Conservation (phyloP, 202 grass and related monocot species). For the Brachypodium distachyon region DNA sequence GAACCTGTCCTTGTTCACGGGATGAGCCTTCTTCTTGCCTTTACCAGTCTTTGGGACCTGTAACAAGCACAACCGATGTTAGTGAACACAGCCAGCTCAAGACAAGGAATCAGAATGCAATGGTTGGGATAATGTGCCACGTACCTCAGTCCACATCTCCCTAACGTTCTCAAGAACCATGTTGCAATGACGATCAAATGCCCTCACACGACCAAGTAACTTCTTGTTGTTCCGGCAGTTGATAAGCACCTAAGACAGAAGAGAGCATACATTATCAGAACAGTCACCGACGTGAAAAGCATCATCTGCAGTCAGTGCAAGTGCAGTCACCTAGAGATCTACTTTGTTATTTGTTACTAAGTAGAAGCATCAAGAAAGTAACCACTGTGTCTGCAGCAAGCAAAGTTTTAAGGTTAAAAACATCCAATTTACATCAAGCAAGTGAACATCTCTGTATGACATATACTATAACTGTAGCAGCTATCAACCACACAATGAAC, state of each 20-base stretch:
- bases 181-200: constrained; percentile 90
- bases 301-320: background rate
- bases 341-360: background rate
- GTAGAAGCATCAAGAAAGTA: background rate
- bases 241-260: constrained; percentile 65
- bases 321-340: background rate
- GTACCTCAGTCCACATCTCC: constrained; percentile 98
- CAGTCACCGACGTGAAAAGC: background rate
- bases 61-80: background rate
- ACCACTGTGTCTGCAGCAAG: background rate
- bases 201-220: constrained; percentile 77
- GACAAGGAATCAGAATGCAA: background rate
- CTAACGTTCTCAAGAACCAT: constrained; percentile 97
- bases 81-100: background rate
- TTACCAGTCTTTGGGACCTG: constrained; percentile 92
- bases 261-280: background rate
- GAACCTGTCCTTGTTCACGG: constrained; percentile 94
- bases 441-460: background rate
- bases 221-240: constrained; percentile 98
- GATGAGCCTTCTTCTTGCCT: constrained; percentile 97
- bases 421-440: background rate
- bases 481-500: background rate
- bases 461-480: background rate
- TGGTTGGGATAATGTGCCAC: background rate
- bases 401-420: background rate